Percentiles rank a stretch among this genome's conserved stretches.
These are phyloP conservation scores for Hondaea fermentalgiana DNA, from an alignment of 108 stramenopile species.

Conservation along the genomic window DNA sequence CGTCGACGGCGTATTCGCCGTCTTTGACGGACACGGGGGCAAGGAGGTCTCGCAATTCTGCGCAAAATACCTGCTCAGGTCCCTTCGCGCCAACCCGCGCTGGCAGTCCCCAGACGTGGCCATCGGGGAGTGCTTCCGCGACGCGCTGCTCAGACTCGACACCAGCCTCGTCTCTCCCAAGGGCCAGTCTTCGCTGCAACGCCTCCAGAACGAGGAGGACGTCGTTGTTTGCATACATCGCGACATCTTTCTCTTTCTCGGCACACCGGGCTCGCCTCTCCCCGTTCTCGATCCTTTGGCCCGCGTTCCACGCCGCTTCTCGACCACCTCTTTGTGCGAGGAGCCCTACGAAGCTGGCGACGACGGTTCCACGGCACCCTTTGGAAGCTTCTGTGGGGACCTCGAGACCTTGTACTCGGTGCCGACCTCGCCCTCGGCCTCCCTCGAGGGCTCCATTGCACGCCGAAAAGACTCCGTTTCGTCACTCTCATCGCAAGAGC, in stretches of 20 bases:
- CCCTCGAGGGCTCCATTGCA: no score
- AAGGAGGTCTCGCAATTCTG: conserved; percentile 14
- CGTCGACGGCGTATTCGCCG: background rate
- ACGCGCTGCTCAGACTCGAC: background rate
- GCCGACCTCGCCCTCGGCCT: no score
- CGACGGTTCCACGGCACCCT: no score
- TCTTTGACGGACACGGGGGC: conserved; percentile 10
- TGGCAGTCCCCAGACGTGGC: background rate
- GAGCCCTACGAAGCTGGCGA: no score
- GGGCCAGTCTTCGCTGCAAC: background rate
- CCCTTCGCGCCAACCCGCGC: background rate
- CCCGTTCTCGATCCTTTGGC: background rate
- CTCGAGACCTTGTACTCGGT: no score
- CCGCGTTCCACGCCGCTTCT: background rate
- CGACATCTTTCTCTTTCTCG: background rate
- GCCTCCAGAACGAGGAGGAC: background rate
- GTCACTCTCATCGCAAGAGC: no score
- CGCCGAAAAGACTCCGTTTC: no score
- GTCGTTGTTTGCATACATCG: background rate
- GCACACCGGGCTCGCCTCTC: background rate
- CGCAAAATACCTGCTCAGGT: background rate
- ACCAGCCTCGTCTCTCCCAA: background rate
- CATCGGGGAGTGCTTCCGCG: conserved; percentile 7
- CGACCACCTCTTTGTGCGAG: no score
- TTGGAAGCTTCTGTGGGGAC: no score